Base-by-base conservation (phyloP, 805 yeast genomes). In the Candida tibetensis region DNA sequence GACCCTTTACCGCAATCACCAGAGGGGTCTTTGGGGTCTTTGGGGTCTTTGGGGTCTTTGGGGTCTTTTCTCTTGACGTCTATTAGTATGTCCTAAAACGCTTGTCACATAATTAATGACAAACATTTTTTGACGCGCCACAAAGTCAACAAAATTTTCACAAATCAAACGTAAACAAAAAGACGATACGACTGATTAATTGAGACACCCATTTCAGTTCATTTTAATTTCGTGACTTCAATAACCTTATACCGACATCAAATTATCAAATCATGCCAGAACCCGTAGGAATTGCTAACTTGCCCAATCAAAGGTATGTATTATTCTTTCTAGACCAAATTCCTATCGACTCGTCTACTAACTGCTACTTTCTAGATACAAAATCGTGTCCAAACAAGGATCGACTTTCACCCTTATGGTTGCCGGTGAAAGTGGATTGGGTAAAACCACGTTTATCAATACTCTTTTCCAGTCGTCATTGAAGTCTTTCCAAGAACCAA, bases 381-480 rank as follows among this genome's bases (percentile, higher is more conserved):
- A 83, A 58, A 78, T 82, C 45, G 84, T 84, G 36, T 79, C 85
- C 42, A 81, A 81, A 47, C 71, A 78, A 50, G 95, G 93, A 30
- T 84, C 88, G 15, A 69, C 80, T 17, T 84, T 86, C 62, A 87
- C 95, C 32, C 53, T 90, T 40, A 79, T 87, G 89, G 81, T 87
- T 18, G 87, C 88, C 32, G 97, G 97, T 51, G 96, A 89, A 60
- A 79, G 90, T 34, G 96, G 96, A 5, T 67, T 88, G 36, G 97
- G 97, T 44, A 87, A 89, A 61, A 82, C 95, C n/a, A 89, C 96
- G 0, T 88, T 88, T 49, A 71, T 89, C 59, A 86, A 87, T 64
- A 87, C 95, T 2, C 62, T 89, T 41, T 86, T 90, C 62, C 93
- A 86, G 61, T 76, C 89, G 1, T 63, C 78, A 18, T 66, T 85